Conservation (phyloP, 179 eudicot genomes). For the Nepenthes alata region DNA sequence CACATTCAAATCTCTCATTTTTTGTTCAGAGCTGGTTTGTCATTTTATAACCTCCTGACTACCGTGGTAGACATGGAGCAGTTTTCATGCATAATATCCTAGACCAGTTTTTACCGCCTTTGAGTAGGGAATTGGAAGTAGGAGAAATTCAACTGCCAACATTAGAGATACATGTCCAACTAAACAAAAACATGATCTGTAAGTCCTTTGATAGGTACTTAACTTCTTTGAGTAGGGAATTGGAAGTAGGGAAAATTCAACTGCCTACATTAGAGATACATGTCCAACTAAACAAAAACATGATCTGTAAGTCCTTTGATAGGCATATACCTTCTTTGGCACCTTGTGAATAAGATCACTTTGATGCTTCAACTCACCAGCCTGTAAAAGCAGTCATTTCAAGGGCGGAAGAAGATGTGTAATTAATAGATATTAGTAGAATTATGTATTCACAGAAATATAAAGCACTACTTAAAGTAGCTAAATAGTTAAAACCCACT, state of each 20-base stretch:
- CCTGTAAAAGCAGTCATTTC: constrained; percentile 25
- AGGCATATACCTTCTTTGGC: constrained; percentile 48
- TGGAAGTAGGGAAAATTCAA: no score
- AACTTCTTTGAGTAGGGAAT: no score
- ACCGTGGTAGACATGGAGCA: no score
- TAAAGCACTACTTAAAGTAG: not conserved
- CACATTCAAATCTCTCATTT: no score
- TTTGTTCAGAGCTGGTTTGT: no score
- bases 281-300: not conserved
- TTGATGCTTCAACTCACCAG: constrained; percentile 45
- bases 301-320: not conserved
- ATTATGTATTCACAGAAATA: not conserved
- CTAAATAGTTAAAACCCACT: no score
- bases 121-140: no score
- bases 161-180: not conserved
- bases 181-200: not conserved
- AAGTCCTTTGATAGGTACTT: not conserved
- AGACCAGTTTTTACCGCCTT: no score
- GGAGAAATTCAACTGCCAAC: not conserved
- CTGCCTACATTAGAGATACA: not conserved
- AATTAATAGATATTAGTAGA: not conserved
- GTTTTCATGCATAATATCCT: no score
- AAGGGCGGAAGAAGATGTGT: not conserved
- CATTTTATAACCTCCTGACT: no score
- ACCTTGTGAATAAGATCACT: constrained; percentile 53